Percentiles rank a stretch among this genome's conserved stretches.
Conservation (phyloP, 768 basidiomycete species). For the Amanita subjunquillea region DNA sequence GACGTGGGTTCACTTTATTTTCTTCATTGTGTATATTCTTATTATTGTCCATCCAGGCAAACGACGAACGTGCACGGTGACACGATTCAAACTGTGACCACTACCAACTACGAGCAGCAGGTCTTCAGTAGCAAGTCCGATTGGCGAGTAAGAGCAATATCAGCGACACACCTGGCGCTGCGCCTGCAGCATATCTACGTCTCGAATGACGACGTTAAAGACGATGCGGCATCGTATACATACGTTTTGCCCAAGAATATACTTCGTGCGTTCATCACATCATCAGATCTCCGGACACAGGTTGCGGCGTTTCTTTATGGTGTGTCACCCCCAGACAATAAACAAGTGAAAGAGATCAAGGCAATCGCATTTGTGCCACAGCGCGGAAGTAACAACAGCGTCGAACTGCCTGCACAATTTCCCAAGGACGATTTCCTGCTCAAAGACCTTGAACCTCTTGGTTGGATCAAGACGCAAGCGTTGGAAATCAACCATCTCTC, state of each 20-base stretch:
- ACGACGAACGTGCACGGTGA: constrained; percentile 98
- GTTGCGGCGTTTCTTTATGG: constrained; percentile 94
- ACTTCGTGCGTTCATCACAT: constrained; percentile 85
- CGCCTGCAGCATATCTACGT: constrained; percentile 98
- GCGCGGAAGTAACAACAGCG: constrained; percentile 87
- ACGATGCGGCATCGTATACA: constrained; percentile 90
- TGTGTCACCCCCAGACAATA: constrained; percentile 87
- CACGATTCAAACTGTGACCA: constrained; percentile 90
- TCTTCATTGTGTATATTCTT: constrained; percentile 5
- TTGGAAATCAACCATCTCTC: constrained; percentile 88
- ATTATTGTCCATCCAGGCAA: constrained; percentile 34
- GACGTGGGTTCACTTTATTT: constrained; percentile 40
- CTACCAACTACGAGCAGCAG: constrained; percentile 96
- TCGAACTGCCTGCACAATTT: constrained; percentile 83
- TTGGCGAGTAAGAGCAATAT: constrained; percentile 98
- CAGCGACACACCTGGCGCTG: constrained; percentile 90
- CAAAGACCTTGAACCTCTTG: constrained; percentile 90
- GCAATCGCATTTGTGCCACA: constrained; percentile 98
- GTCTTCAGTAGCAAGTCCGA: constrained; percentile 99
- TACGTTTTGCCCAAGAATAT: constrained; percentile 98
- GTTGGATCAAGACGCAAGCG: constrained; percentile 96
- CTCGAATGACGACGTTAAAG: constrained; percentile 98
- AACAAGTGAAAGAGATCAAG: constrained; percentile 98
- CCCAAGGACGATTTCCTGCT: constrained; percentile 93
- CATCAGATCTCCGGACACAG: constrained; percentile 92